A percentile compares a stretch with the other conserved stretches of the same genome.
Conservation (phyloP, 306 rosid species). For the Myrica gale region DNA sequence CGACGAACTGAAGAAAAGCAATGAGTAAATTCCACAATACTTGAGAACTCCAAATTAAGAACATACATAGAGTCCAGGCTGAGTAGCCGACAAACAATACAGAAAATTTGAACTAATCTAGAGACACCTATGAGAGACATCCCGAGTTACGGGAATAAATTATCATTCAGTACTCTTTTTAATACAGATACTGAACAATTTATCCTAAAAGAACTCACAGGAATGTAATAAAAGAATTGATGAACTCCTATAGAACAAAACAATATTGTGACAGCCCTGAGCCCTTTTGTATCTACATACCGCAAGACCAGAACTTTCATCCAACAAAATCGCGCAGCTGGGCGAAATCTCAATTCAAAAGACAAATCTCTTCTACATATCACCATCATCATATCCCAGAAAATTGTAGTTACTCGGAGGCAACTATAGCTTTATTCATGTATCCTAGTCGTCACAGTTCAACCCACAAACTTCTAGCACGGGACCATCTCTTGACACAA, state of each 20-base stretch:
- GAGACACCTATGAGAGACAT: background rate
- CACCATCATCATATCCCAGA: background rate
- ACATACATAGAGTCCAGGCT: background rate
- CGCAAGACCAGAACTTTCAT: constrained; percentile 51
- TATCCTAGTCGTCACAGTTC: constrained; percentile 58
- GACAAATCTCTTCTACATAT: constrained; percentile 37
- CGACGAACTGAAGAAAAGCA: background rate
- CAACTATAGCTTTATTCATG: constrained; percentile 38
- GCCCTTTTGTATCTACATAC: constrained; percentile 55
- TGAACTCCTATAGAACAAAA: constrained; percentile 52
- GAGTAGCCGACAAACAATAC: background rate
- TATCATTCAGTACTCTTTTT: constrained; percentile 15
- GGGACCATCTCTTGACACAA: constrained; percentile 75
- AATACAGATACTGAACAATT: constrained; percentile 42
- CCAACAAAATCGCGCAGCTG: constrained; percentile 35
- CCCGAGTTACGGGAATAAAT: constrained; percentile 9
- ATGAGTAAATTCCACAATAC: background rate
- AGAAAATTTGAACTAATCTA: constrained; percentile 1
- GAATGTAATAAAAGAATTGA: constrained; percentile 73
- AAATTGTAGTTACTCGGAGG: constrained; percentile 23
- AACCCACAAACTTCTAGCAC: constrained; percentile 83
- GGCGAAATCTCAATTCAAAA: constrained; percentile 19
- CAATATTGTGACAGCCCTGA: constrained; percentile 52
- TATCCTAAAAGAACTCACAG: constrained; percentile 37
- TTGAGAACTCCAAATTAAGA: constrained; percentile 3